Conservation (phyloP, 2,329 filamentous ascomycete genomes). For the Diplodia mutila region DNA sequence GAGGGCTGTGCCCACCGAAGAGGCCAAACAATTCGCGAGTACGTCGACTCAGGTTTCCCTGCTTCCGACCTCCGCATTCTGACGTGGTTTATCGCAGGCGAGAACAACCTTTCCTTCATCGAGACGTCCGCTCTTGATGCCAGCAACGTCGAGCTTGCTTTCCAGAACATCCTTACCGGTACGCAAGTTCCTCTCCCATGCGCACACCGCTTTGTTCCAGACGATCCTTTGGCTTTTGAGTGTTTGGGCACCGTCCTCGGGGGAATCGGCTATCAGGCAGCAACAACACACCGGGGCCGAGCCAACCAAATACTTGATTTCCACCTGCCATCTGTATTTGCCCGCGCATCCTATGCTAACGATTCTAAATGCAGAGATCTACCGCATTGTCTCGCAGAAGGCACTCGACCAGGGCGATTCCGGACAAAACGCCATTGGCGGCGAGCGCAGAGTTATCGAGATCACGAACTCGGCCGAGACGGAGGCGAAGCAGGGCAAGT, state of each 20-base stretch:
- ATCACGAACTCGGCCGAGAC: constrained; percentile 85
- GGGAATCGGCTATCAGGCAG: not conserved
- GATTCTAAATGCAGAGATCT: constrained; percentile 74
- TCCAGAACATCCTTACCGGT: constrained; percentile 99
- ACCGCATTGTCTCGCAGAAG: constrained; percentile 98
- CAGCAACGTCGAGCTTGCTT: constrained; percentile 98
- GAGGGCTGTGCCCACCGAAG: constrained; percentile 93
- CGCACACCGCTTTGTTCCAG: not conserved
- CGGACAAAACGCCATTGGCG: constrained; percentile 76
- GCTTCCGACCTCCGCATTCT: not conserved
- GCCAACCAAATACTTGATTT: not conserved
- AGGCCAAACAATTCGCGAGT: constrained; percentile 98
- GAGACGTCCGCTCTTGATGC: constrained; percentile 98
- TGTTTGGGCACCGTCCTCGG: not conserved
- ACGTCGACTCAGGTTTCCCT: constrained; percentile 39
- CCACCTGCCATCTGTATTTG: not conserved
- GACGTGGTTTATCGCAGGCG: constrained; percentile 61
- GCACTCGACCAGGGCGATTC: constrained; percentile 88
- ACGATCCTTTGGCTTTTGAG: not conserved
- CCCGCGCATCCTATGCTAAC: not conserved
- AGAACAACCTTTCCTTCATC: constrained; percentile 98
- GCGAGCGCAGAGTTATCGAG: constrained; percentile 74
- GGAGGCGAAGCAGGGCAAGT: constrained; percentile 77
- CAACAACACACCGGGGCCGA: not conserved
- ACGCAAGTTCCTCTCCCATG: constrained; percentile 41